These are phyloP conservation scores for Vigna unguiculata DNA, from an alignment of 306 rosid genomes.

Conservation along the genomic window DNA sequence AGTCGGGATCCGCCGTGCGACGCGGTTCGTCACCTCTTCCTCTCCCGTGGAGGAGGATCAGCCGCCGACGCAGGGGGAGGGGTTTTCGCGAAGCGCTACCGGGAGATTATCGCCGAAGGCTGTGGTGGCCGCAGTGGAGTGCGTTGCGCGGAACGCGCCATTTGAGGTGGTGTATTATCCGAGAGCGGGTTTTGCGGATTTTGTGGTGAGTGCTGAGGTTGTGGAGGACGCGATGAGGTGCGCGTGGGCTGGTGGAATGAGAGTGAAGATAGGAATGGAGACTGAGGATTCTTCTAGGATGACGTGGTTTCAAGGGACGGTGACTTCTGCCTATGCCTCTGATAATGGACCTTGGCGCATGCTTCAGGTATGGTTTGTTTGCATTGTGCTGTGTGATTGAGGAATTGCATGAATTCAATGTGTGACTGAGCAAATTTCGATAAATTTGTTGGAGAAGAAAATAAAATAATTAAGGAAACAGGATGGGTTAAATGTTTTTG, in stretches of 20 bases:
- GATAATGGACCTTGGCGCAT: conserved; percentile 67
- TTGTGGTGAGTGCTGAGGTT: conserved; percentile 71
- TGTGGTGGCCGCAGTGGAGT: conserved; percentile 60
- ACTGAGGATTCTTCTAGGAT: conserved; percentile 68
- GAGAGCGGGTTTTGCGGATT: conserved; percentile 65
- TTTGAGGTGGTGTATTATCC: conserved; percentile 84
- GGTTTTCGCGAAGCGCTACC: conserved; percentile 40
- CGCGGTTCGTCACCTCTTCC: conserved; percentile 15
- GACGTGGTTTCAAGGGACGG: conserved; percentile 74
- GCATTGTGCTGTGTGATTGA: not conserved
- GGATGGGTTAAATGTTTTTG: not conserved
- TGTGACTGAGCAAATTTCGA: not conserved
- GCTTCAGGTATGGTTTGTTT: conserved; percentile 65
- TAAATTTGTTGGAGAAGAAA: not conserved
- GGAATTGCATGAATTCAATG: not conserved
- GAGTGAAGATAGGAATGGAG: conserved; percentile 73
- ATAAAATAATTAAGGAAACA: not conserved
- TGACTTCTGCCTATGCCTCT: conserved; percentile 37
- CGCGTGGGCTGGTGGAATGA: conserved; percentile 63
- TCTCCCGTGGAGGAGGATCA: conserved; percentile 38
- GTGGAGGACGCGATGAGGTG: conserved; percentile 60
- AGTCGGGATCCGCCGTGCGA: conserved; percentile 68
- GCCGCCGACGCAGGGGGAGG: conserved; percentile 44
- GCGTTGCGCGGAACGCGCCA: conserved; percentile 57
- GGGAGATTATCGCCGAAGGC: conserved; percentile 51